Percentiles rank a stretch among this genome's conserved stretches.
These are phyloP conservation scores for Coemansia reversa DNA, from an alignment of 192 early-diverging fungal genomes.

Conservation along the genomic window DNA sequence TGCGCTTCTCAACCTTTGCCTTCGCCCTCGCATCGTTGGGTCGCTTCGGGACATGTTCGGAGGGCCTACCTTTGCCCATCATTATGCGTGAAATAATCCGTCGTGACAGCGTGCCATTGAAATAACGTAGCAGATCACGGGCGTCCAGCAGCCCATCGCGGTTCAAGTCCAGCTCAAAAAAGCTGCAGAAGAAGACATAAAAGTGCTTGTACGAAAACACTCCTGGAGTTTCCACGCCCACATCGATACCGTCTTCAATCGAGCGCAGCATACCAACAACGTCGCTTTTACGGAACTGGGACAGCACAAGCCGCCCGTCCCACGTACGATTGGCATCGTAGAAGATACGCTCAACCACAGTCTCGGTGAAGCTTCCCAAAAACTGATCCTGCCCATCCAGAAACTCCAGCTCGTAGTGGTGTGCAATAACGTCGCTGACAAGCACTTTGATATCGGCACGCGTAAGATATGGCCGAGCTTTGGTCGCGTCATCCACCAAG, in stretches of 20 bases:
- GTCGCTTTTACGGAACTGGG: conserved; percentile 69
- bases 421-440: conserved; percentile 78
- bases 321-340: conserved; percentile 68
- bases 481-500: conserved; percentile 51
- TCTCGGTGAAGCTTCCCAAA: conserved; percentile 85
- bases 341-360: conserved; percentile 85
- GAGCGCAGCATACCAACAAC: conserved; percentile 63
- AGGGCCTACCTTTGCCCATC: conserved; percentile 60
- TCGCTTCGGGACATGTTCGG: conserved; percentile 10
- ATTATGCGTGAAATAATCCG: conserved; percentile 74
- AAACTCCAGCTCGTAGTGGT: conserved; percentile 88
- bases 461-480: conserved; percentile 41
- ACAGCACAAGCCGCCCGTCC: conserved; percentile 71
- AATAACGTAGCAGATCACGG: conserved; percentile 71
- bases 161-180: conserved; percentile 91
- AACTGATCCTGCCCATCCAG: conserved; percentile 77
- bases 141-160: conserved; percentile 78
- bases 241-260: conserved; percentile 70
- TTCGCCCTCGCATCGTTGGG: conserved; percentile 10
- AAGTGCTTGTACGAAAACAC: conserved; percentile 97
- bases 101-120: conserved; percentile 65
- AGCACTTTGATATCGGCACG: conserved; percentile 70
- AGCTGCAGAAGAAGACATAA: conserved; percentile 97
- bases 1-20: conserved; percentile 33
- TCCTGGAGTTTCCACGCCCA: conserved; percentile 66